These are phyloP conservation scores for Lippia alba DNA, from an alignment of 305 asterid genomes.

Conservation along the genomic window DNA sequence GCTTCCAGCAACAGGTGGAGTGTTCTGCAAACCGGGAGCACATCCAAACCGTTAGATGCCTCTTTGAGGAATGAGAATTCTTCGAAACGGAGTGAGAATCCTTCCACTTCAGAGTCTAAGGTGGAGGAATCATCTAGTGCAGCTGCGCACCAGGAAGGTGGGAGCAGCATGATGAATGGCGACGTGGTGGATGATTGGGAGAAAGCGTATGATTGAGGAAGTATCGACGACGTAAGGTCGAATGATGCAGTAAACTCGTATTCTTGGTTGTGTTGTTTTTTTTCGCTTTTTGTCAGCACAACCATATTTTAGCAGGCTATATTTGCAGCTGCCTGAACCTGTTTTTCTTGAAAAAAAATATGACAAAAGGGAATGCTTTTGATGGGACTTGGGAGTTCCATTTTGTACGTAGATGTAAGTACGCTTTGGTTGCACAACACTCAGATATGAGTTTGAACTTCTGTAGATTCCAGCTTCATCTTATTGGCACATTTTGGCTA, in stretches of 20 bases:
- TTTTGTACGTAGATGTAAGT: neutral
- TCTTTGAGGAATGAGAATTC: constrained; percentile 8
- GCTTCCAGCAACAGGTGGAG: constrained; percentile 78
- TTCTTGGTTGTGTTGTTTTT: constrained; percentile 37
- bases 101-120: constrained; percentile 34
- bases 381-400: neutral
- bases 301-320: constrained; percentile 36
- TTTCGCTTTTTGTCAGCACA: constrained; percentile 31
- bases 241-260: constrained; percentile 9
- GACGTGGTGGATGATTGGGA: constrained; percentile 94
- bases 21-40: constrained; percentile 55
- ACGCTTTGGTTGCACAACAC: neutral
- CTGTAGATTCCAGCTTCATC: neutral
- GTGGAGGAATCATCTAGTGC: constrained; percentile 35
- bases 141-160: constrained; percentile 38
- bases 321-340: constrained; percentile 27
- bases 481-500: neutral
- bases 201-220: constrained; percentile 64
- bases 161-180: constrained; percentile 38
- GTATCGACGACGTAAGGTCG: neutral
- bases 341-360: constrained; percentile 14
- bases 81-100: constrained; percentile 25
- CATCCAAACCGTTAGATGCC: constrained; percentile 43
- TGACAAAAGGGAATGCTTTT: neutral
- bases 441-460: neutral